These are phyloP conservation scores for Fusarium anthophilum DNA, from an alignment of 2,329 filamentous ascomycete species.

Conservation along the genomic window DNA sequence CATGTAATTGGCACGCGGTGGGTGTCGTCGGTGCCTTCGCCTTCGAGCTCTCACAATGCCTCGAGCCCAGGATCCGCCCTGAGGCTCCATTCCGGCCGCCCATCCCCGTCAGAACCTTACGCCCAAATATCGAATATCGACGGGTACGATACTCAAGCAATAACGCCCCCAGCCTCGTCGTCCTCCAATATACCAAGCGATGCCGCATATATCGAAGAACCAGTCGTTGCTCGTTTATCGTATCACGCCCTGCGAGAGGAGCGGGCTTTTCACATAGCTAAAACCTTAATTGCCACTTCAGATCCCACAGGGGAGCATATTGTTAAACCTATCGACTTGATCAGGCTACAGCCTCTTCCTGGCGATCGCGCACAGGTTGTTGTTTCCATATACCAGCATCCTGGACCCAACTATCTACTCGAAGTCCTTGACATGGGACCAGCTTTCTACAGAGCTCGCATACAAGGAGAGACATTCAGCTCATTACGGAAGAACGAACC, in stretches of 20 bases:
- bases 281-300: slow-evolving; percentile 73
- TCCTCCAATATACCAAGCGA: slow-evolving; percentile 53
- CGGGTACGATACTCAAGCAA: slow-evolving; percentile 50
- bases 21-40: slow-evolving; percentile 59
- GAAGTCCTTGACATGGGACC: slow-evolving; percentile 82
- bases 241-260: slow-evolving; percentile 85
- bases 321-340: slow-evolving; percentile 80
- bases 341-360: slow-evolving; percentile 73
- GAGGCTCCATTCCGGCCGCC: slow-evolving; percentile 55
- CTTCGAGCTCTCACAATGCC: slow-evolving; percentile 56
- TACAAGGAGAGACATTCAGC: slow-evolving; percentile 61
- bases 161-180: slow-evolving; percentile 45
- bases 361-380: slow-evolving; percentile 77
- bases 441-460: slow-evolving; percentile 70
- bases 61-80: slow-evolving; percentile 56
- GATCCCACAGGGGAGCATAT: slow-evolving; percentile 82
- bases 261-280: slow-evolving; percentile 85
- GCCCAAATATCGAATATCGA: slow-evolving; percentile 47
- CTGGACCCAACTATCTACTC: slow-evolving; percentile 76
- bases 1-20: slow-evolving; percentile 73
- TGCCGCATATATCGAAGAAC: slow-evolving; percentile 66
- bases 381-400: slow-evolving; percentile 82
- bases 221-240: slow-evolving; percentile 84
- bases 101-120: slow-evolving; percentile 54
- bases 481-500: slow-evolving; percentile 56